These are phyloP conservation scores for Rubia occidens DNA, from an alignment of 305 asterid genomes.

Conservation along the genomic window DNA sequence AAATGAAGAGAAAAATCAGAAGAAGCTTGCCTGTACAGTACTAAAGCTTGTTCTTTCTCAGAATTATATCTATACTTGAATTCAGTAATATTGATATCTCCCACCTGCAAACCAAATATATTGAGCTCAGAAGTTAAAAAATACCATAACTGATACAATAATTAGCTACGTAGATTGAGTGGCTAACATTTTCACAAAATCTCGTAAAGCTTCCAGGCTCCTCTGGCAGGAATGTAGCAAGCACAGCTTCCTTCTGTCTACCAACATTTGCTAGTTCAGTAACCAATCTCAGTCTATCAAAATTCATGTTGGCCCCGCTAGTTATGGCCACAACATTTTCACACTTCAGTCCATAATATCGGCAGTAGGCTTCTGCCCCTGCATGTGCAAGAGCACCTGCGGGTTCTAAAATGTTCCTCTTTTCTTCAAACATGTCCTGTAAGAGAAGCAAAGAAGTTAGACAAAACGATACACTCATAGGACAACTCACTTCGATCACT, in stretches of 20 bases:
- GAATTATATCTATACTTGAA: constrained; percentile 69
- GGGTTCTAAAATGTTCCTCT: constrained; percentile 84
- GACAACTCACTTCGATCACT: neutral
- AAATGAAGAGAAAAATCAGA: neutral
- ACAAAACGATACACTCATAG: neutral
- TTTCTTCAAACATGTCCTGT: constrained; percentile 97
- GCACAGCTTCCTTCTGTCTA: constrained; percentile 75
- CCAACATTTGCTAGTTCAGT: constrained; percentile 91
- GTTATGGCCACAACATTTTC: constrained; percentile 79
- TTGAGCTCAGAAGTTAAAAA: neutral
- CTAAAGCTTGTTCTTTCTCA: constrained; percentile 50
- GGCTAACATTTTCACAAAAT: constrained; percentile 58
- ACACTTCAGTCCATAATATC: constrained; percentile 62
- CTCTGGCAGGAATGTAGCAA: constrained; percentile 73
- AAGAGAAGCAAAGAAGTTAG: neutral
- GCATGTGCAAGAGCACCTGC: constrained; percentile 96
- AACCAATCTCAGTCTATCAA: constrained; percentile 78
- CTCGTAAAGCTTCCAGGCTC: constrained; percentile 62
- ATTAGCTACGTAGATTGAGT: neutral
- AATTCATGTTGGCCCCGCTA: constrained; percentile 96
- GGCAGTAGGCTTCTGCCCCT: constrained; percentile 93
- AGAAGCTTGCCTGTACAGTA: constrained; percentile 64
- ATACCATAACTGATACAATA: neutral
- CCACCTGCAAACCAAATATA: constrained; percentile 43
- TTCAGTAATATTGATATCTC: constrained; percentile 73